Percentiles rank a stretch among this genome's conserved stretches.
These are phyloP conservation scores for Bryoerythrophyllum caledonicum DNA, from an alignment of 225 moss, liverwort and hornwort genomes.

Conservation along the genomic window DNA sequence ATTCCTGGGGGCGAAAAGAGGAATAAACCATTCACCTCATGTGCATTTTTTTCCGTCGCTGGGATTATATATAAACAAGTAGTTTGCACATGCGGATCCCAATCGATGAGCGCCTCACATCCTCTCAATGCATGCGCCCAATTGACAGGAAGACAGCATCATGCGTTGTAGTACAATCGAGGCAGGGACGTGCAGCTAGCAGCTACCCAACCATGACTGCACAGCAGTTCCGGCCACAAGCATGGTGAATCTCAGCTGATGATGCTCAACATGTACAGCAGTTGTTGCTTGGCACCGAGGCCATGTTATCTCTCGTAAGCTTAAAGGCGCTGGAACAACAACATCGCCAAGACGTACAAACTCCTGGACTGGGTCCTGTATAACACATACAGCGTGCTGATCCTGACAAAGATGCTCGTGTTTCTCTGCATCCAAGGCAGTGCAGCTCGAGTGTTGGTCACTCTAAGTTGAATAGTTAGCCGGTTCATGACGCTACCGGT, in stretches of 20 bases:
- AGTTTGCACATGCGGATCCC: background rate
- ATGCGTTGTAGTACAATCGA: background rate
- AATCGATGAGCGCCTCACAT: conserved; percentile 10
- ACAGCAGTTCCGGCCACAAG: conserved; percentile 1
- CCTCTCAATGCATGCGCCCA: background rate
- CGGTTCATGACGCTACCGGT: conserved; percentile 8
- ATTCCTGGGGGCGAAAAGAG: background rate
- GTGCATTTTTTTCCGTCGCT: background rate
- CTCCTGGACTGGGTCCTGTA: background rate
- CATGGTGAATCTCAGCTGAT: background rate
- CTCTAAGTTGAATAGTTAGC: background rate
- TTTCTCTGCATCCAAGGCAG: background rate
- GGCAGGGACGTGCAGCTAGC: background rate
- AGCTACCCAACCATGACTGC: conserved; percentile 7
- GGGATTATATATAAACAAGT: background rate
- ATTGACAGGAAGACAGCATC: background rate
- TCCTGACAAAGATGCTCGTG: conserved; percentile 15
- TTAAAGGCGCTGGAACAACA: background rate
- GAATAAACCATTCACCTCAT: background rate
- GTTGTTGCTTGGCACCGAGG: background rate
- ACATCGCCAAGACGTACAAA: no score
- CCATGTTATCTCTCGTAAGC: background rate
- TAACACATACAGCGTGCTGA: no score
- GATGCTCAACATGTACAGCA: no score
- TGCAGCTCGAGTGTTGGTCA: conserved; percentile 2